These are phyloP conservation scores for Patellifolia procumbens DNA, from an alignment of 179 eudicot genomes.

Conservation along the genomic window DNA sequence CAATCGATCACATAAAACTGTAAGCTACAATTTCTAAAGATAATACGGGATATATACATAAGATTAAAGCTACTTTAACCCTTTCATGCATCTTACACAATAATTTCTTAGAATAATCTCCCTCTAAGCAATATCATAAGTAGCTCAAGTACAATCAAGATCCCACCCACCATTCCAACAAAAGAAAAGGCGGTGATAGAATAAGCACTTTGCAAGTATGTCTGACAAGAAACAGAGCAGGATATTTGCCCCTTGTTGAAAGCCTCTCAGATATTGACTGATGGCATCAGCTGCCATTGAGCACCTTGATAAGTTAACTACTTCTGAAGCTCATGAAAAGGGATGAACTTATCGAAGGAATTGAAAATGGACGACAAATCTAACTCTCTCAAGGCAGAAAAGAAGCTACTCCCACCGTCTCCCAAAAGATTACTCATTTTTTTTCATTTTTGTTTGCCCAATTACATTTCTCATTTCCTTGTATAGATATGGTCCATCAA, in stretches of 20 bases:
- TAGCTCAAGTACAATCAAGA: background rate
- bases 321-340: background rate
- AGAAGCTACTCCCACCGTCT: too few relatives aligned
- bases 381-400: too few relatives aligned
- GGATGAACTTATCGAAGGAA: background rate
- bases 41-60: background rate
- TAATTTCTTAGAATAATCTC: background rate
- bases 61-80: background rate
- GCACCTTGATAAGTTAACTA: background rate
- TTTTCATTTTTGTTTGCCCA: too few relatives aligned
- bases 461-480: too few relatives aligned
- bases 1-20: constrained; percentile 1
- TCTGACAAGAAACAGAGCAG: background rate
- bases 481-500: too few relatives aligned
- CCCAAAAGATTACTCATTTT: too few relatives aligned
- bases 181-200: background rate
- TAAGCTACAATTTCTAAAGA: background rate
- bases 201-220: background rate
- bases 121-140: background rate
- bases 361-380: background rate
- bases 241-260: background rate
- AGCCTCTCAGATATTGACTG: background rate
- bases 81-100: background rate
- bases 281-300: background rate
- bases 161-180: background rate